Evolutionary conservation across 345 rosid genomes (phyloP).

Genomic region (Aegle marmelos): DNA sequence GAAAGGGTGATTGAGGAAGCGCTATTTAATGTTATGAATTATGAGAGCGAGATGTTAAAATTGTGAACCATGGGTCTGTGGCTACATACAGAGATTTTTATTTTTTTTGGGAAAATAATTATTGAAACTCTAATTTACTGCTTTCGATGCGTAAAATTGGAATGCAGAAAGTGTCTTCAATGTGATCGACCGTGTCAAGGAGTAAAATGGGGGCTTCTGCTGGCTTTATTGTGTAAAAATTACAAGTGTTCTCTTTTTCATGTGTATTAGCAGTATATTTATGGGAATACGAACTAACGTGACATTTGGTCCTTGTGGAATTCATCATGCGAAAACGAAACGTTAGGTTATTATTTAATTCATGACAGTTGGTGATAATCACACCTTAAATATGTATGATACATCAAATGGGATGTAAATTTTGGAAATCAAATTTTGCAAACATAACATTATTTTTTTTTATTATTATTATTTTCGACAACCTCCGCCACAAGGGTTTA

Average conservation of each 20-base stretch:
- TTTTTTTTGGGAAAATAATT: too few relatives aligned
- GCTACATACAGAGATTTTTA: not conserved
- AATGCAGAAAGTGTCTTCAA: not conserved
- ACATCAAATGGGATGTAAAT: too few relatives aligned
- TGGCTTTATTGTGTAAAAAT: not conserved
- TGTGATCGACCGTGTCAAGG: not conserved
- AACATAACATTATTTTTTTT: too few relatives aligned
- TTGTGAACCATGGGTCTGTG: not conserved
- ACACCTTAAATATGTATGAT: too few relatives aligned
- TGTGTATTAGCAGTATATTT: not conserved
- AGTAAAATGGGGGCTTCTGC: not conserved
- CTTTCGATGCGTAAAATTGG: not conserved
- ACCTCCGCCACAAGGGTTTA: too few relatives aligned
- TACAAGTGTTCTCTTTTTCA: not conserved
- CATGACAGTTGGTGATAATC: too few relatives aligned
- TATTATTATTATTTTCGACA: too few relatives aligned
- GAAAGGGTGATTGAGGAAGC: constrained; percentile 53
- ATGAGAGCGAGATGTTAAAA: not conserved
- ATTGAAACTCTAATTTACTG: not conserved
- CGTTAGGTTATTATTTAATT: too few relatives aligned
- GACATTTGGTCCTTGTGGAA: not conserved
- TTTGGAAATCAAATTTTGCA: too few relatives aligned
- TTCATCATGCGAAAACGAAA: not conserved
- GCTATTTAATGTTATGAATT: not conserved
- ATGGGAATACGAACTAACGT: too few relatives aligned